Base-by-base conservation (phyloP, 768 basidiomycete genomes). In the Xerocomellus amylosporus region DNA sequence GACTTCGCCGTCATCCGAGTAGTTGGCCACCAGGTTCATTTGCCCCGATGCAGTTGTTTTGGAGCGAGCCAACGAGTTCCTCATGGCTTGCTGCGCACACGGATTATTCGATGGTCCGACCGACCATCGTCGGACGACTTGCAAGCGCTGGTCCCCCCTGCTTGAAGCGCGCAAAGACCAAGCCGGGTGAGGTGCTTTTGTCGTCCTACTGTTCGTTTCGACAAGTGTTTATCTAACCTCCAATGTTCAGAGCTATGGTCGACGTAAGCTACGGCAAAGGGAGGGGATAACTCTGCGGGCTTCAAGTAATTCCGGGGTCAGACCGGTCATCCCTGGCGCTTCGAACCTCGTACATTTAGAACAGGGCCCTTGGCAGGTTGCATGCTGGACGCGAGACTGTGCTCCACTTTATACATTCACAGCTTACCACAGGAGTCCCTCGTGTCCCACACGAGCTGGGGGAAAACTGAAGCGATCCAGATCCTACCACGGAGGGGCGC, bases 41-140 rank as follows among this genome's bases (percentile, higher is more conserved):
- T 33, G 12, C 36, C 28, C 34, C 31, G 14, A 15, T n/a, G 26
- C 30, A 7, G 12, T 33, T 3, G n/a, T n/a, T 9, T 28, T 54
- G 45, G 45, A 41, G 37, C 17, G 34, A 4, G 22, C 51, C 46
- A 47, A 24, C 20, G 19, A 10, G 36, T 17, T 53, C 12, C 3
- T 31, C 20, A 33, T 58, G 57, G 58, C 57, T 46, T 59, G 58
- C 58, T 59, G 58, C 54, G 9, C 14, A n/a, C 2, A 5, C 15
- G 28, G 20, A 24, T 4, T 13, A 30, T 24, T 9, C 22, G 26
- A 46, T 24, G 10, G 8, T 43, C 48, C 44, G 38, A 28, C 22
- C 12, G 17, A 17, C 37, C 17, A 8, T 37, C 37, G 37, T 19
- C 28, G 38, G 24, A 15, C 7, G 3, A 19, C 24, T 20, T 26